Evolutionary conservation across 805 yeast genomes (phyloP), one percentile per base, ranked within the genome.

Genomic region (Nakazawaea siamensis): DNA sequence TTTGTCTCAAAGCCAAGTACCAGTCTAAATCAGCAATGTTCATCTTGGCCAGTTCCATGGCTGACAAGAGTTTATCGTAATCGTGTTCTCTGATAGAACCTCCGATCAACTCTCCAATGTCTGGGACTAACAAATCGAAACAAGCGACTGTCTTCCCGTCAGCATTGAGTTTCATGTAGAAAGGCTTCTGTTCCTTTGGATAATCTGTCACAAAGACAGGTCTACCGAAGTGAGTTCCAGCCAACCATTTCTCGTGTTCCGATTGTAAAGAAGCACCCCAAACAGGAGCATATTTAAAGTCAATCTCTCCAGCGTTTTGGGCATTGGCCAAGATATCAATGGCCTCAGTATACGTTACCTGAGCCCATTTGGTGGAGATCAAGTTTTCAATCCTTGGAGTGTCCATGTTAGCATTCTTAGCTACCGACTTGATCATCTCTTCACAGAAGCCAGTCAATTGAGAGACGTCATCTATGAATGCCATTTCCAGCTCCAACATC

Each of bases 401-500:
- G 21, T 55, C 52, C 3, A 45, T 38, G 4, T 52, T 45, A 12
- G 63, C 50, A 17, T 43, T 47, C n/a, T 40, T 32, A 6, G 62
- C 69, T 4, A 76, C 69, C 27, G 52, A 48, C 39, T 76, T 71
- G 24, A 85, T 63, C 94, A 87, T 80, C 1, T 51, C 49, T 52
- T 88, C 95, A 2, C 80, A 73, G 33, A 85, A 68, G 2, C 48
- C 49, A 2, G 90, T 79, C 37, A 92, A 56, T 40, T 80, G 80
- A 3, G 52, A 50, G 5, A 88, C 69, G 11, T 63, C 55, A 4
- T 66, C 64, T 2, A 81, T 57, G 54, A 82, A 83, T 7, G 85
- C 76, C 15, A 86, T 56, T 52, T 92, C 99, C 0, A 87, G 94
- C 55, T 92, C 99, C 2, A 92, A 58, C 97, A 92, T 88, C 97